phyloP scores from a whole-genome alignment of 495 filamentous ascomycete genomes.

The Daldinia vernicosa region DNA sequence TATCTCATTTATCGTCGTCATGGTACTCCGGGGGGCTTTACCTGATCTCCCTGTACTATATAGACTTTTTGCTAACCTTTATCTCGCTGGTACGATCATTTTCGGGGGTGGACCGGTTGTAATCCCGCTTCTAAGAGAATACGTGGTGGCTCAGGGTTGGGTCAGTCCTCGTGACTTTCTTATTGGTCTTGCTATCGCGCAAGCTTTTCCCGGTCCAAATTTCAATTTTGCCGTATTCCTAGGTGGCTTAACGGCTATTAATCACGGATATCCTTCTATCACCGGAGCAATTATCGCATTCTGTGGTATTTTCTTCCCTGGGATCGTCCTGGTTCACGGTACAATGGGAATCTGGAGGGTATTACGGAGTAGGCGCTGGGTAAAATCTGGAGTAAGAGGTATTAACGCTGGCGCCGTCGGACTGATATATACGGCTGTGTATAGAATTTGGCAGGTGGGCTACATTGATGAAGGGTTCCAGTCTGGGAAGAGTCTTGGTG shows the following conservation, averaged over 20 bases:
- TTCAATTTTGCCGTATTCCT: conserved; percentile 90
- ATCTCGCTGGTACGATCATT: conserved; percentile 87
- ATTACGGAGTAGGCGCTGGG: conserved; percentile 61
- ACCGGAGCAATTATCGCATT: conserved; percentile 67
- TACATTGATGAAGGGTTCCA: conserved; percentile 66
- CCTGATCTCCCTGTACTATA: conserved; percentile 58
- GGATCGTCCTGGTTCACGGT: conserved; percentile 70
- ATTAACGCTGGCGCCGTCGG: conserved; percentile 82
- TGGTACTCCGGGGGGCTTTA: conserved; percentile 64
- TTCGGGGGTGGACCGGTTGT: conserved; percentile 90
- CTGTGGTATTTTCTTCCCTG: conserved; percentile 77
- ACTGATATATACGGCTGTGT: conserved; percentile 86
- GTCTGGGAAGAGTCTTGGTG: conserved; percentile 65
- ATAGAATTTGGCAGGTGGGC: conserved; percentile 81
- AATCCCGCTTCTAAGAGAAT: conserved; percentile 79
- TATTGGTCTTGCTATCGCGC: conserved; percentile 82
- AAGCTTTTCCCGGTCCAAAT: conserved; percentile 86
- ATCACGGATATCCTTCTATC: conserved; percentile 43
- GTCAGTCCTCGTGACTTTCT: conserved; percentile 82
- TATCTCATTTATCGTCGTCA: conserved; percentile 66
- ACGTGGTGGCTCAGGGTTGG: conserved; percentile 83
- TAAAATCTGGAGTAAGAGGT: conserved; percentile 69
- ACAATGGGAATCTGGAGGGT: conserved; percentile 76
- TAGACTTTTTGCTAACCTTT: conserved; percentile 80
- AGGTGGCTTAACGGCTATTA: conserved; percentile 66